These are phyloP conservation scores for Verticillium zaregamsianum DNA, from an alignment of 2,329 filamentous ascomycete species.

Conservation along the genomic window DNA sequence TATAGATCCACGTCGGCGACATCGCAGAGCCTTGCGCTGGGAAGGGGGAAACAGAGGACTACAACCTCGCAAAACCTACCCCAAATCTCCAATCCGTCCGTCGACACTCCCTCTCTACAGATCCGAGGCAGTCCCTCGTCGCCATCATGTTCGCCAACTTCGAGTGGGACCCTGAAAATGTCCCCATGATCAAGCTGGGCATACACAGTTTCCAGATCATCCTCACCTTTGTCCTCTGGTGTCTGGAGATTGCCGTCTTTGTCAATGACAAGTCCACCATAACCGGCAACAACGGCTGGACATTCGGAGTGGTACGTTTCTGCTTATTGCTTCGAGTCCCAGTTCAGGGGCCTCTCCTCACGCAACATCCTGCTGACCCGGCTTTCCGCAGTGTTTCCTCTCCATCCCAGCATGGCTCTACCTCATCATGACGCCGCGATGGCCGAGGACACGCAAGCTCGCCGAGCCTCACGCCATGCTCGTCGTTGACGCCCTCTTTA, in stretches of 20 bases:
- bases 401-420: slow-evolving; percentile 61
- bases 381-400: slow-evolving; percentile 53
- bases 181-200: slow-evolving; percentile 53
- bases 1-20: not conserved
- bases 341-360: not conserved
- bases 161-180: slow-evolving; percentile 49
- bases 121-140: not conserved
- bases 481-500: slow-evolving; percentile 51
- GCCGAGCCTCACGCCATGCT: slow-evolving; percentile 61
- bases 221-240: slow-evolving; percentile 51
- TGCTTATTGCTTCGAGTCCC: not conserved
- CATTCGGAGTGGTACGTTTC: slow-evolving; percentile 56
- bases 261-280: slow-evolving; percentile 41
- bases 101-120: not conserved
- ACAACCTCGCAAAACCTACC: not conserved
- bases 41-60: not conserved
- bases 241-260: slow-evolving; percentile 58
- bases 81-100: not conserved
- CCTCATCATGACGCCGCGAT: slow-evolving; percentile 60
- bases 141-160: slow-evolving; percentile 39
- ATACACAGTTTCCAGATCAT: slow-evolving; percentile 53
- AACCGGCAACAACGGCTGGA: slow-evolving; percentile 58
- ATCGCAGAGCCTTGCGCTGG: not conserved
- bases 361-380: not conserved
- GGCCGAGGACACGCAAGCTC: slow-evolving; percentile 55